phyloP scores from a whole-genome alignment of 2,329 filamentous ascomycete genomes.

The Fusarium scirpi region DNA sequence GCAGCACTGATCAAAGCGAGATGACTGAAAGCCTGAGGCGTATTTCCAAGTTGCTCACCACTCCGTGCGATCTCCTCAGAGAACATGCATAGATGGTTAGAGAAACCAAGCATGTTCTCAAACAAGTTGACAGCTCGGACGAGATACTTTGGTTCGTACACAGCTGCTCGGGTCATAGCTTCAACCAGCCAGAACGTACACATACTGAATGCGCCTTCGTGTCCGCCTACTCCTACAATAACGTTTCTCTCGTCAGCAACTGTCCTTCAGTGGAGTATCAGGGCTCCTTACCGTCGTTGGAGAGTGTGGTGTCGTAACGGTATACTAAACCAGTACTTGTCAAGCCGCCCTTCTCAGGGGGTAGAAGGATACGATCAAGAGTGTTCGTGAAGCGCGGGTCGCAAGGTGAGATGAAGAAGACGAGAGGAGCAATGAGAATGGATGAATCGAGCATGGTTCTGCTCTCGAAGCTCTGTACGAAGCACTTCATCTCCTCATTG shows the following conservation, averaged over 20 bases:
- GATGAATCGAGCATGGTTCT: slow-evolving; percentile 78
- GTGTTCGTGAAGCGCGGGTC: slow-evolving; percentile 81
- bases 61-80: slow-evolving; percentile 81
- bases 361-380: slow-evolving; percentile 76
- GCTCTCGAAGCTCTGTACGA: slow-evolving; percentile 82
- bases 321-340: slow-evolving; percentile 82
- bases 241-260: slow-evolving; percentile 12
- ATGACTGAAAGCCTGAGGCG: slow-evolving; percentile 83
- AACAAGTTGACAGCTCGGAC: slow-evolving; percentile 74
- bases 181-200: slow-evolving; percentile 88
- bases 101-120: slow-evolving; percentile 81
- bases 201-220: slow-evolving; percentile 83
- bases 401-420: slow-evolving; percentile 83
- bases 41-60: slow-evolving; percentile 83
- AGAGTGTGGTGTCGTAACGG: slow-evolving; percentile 76
- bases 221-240: slow-evolving; percentile 73
- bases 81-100: slow-evolving; percentile 83
- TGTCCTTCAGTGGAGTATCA: not conserved
- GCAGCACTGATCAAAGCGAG: slow-evolving; percentile 80
- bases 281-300: slow-evolving; percentile 71
- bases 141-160: slow-evolving; percentile 74
- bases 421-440: slow-evolving; percentile 80
- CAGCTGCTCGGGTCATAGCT: slow-evolving; percentile 76
- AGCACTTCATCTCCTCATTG: slow-evolving; percentile 75
- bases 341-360: slow-evolving; percentile 79